Evolutionary conservation across 768 basidiomycete genomes (phyloP), one percentile per base, ranked within the genome.

Genomic region (Piloderma croceum): DNA sequence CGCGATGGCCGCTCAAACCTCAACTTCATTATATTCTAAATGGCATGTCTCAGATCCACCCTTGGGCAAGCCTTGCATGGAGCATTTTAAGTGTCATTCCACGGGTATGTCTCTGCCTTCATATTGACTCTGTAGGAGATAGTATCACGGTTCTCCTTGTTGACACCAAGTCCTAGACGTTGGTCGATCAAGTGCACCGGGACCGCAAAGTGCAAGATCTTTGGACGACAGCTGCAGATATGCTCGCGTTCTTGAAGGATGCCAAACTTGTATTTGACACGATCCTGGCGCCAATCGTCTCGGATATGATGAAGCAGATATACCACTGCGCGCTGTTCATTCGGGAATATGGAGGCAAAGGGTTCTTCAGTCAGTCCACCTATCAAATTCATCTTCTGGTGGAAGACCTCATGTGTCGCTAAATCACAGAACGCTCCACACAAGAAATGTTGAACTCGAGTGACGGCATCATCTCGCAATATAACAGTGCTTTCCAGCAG

Each of bases 241-340:
- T 43, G 42, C 23, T 43, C 9, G 42, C 15, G n/a, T 43, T 43
- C 33, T 15, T 43, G 36, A 25, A 43, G 38, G 42, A 43, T 7
- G 34, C 34, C 3, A 24, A 42, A 13, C 19, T 34, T n/a, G 7
- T 42, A 20, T 7, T 21, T 6, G 32, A 36, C 10, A 34, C 25
- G 7, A 7, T 5, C 12, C 17, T 23, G 21, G 22, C 36, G 31
- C 18, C 7, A 3, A 36, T 18, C 22, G 41, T 42, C 15, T 20
- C 31, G 12, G 9, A 15, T 5, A 42, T 42, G 41, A 31, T 42
- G 13, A 32, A 42, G 15, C 33, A 42, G 29, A 42, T 42, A 24
- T 42, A 42, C 33, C 24, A 43, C 27, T 43, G 42, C 25, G 22
- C 42, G 7, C 21, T 43, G 15, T 43, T 43, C 19, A 38, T 43